Conservation (phyloP, 2,329 filamentous ascomycete species). For the Exophiala alcalophila region DNA sequence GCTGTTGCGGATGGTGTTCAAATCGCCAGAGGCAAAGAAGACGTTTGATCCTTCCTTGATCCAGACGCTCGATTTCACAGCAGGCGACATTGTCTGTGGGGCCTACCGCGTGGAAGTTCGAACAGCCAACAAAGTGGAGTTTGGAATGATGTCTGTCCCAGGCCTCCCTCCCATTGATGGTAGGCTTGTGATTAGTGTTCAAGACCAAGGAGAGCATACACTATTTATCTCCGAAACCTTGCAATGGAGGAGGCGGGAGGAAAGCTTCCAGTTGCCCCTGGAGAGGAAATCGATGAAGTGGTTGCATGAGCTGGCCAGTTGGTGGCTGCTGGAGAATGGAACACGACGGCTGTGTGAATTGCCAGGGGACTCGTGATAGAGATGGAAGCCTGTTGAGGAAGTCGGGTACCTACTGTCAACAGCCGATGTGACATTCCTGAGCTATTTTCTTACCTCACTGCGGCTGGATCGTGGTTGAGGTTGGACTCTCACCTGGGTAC, state of each 20-base stretch:
- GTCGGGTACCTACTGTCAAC: no score
- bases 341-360: neutral
- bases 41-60: constrained; percentile 34
- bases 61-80: constrained; percentile 31
- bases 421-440: no score
- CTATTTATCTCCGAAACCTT: constrained; percentile 34
- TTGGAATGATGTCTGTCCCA: constrained; percentile 27
- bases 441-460: no score
- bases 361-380: no score
- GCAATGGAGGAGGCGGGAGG: constrained; percentile 33
- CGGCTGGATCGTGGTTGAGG: no score
- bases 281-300: constrained; percentile 33
- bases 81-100: constrained; percentile 36
- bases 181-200: neutral
- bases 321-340: constrained; percentile 1
- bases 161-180: neutral
- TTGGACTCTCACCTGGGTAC: no score
- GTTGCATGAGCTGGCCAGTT: constrained; percentile 35
- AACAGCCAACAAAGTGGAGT: constrained; percentile 34
- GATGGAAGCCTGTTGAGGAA: no score
- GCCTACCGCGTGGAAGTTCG: constrained; percentile 34
- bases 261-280: constrained; percentile 32
- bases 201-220: constrained; percentile 6
- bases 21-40: constrained; percentile 17
- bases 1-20: constrained; percentile 30